Evolutionary conservation across 2,329 filamentous ascomycete species (phyloP), one percentile per base, ranked within the genome.

Genomic region (Fusarium annulatum): DNA sequence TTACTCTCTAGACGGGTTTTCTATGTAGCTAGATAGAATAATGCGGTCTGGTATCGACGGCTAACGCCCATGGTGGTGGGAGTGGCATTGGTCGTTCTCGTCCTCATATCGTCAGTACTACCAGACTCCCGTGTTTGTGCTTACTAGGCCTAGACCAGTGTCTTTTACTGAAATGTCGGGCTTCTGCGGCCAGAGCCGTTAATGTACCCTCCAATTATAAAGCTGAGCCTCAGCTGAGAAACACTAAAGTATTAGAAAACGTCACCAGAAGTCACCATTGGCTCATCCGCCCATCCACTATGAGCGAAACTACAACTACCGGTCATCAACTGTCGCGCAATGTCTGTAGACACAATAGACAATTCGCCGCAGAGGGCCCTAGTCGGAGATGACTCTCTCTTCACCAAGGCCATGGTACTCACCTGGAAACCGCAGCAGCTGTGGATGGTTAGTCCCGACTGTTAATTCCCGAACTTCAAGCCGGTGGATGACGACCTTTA

Each of bases 21-120:
- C 6, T 10, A 11, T 23, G 15, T 6, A 18, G 15, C 15, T 18
- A 45, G 23, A 1, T 45, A 18, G 16, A 19, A 12, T 0, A 9
- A 12, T 1, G 7, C 12, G 16, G n/a, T 45, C 11, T 26, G 8
- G 1, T 3, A 16, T 7, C 4, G 10, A 42, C 4, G 9, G n/a
- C 5, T 6, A 16, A 42, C 15, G 15, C 9, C n/a, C 9, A 10
- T 4, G 21, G 15, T 9, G 21, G 15, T 43, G 41, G 15, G 11
- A 23, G 16, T 9, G 9, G 5, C 5, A 16, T 9, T 43, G 8
- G 10, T 11, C 4, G 11, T 11, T 26, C 42, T 26, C 42, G 7
- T 19, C 6, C 10, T 45, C 7, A 7, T 45, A 45, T 45, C 11
- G 7, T 9, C 7, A 45, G 9, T 18, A 26, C 7, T 7, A 18